Evolutionary conservation across 441 rosid genomes (phyloP).

Genomic region (Pelargonium cotyledonis): DNA sequence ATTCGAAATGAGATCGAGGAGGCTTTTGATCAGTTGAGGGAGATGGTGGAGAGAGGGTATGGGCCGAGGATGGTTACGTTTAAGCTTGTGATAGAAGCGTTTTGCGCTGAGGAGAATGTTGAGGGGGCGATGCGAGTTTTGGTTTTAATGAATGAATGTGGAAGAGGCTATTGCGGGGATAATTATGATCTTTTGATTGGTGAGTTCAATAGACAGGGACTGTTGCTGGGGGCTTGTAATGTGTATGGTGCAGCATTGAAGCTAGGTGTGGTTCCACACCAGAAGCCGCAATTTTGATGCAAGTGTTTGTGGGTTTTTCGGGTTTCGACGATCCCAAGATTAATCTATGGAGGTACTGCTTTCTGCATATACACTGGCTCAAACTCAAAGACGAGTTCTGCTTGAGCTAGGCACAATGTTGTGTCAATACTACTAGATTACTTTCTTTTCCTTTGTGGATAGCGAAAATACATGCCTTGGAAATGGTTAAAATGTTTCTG

Average conservation of each 20-base stretch:
- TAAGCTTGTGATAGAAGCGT: conserved; percentile 33
- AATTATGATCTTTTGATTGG: conserved; percentile 34
- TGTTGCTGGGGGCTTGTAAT: conserved; percentile 26
- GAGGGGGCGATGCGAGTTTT: conserved; percentile 34
- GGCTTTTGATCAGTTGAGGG: conserved; percentile 27
- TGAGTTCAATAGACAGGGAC: conserved; percentile 36
- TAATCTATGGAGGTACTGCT: no score
- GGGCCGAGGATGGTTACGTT: conserved; percentile 35
- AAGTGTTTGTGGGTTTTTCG: not conserved
- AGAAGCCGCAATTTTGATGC: conserved; percentile 20
- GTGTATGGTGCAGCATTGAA: conserved; percentile 53
- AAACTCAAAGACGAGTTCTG: no score
- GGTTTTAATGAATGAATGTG: conserved; percentile 30
- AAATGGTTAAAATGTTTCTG: no score
- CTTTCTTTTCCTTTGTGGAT: no score
- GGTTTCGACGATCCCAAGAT: no score
- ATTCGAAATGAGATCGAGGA: conserved; percentile 29
- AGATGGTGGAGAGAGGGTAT: conserved; percentile 29
- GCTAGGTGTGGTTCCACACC: conserved; percentile 35
- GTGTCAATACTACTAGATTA: no score
- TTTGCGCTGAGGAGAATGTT: conserved; percentile 32
- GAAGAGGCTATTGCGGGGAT: conserved; percentile 29
- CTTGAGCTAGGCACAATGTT: no score
- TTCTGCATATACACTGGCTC: no score
- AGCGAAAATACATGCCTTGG: no score